Evolutionary conservation across 1,139 yeast species (phyloP).

Genomic region (Lodderomyces parapsilosis): DNA sequence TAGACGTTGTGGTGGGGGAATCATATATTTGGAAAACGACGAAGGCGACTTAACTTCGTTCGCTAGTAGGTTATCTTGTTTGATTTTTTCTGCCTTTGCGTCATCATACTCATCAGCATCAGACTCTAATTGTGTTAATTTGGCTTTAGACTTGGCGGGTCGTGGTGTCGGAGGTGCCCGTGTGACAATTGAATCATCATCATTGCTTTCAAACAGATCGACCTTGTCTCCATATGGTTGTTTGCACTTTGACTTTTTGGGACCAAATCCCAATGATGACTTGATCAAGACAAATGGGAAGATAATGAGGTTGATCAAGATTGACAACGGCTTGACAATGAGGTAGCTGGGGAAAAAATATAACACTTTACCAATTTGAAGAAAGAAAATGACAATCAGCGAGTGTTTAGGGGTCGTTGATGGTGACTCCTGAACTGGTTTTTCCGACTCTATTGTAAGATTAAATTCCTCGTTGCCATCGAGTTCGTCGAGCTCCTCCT

Average conservation of each 20-base stretch:
- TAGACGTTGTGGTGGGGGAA: slow-evolving; percentile 49
- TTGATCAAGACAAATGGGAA: slow-evolving; percentile 19
- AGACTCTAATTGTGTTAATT: not conserved
- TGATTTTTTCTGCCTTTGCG: slow-evolving; percentile 43
- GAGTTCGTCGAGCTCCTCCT: slow-evolving; percentile 9
- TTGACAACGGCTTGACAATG: slow-evolving; percentile 20
- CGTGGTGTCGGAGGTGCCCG: slow-evolving; percentile 7
- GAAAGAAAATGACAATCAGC: not conserved
- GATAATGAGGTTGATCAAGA: slow-evolving; percentile 20
- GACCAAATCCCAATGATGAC: slow-evolving; percentile 10
- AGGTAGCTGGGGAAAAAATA: slow-evolving; percentile 22
- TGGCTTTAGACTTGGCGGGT: slow-evolving; percentile 1
- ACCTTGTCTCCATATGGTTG: not conserved
- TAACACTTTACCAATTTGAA: slow-evolving; percentile 11
- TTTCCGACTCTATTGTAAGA: not conserved
- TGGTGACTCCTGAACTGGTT: not conserved
- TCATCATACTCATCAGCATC: slow-evolving; percentile 15
- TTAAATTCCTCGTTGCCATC: slow-evolving; percentile 5
- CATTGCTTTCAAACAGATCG: slow-evolving; percentile 5
- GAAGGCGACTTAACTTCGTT: slow-evolving; percentile 61
- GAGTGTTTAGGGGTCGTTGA: not conserved
- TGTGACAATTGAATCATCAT: slow-evolving; percentile 13
- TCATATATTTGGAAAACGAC: slow-evolving; percentile 45
- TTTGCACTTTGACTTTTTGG: slow-evolving; percentile 3
- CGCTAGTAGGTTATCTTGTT: slow-evolving; percentile 37